Evolutionary conservation across 176 grass and related monocot genomes (phyloP), one percentile per base, ranked within the genome.

Genomic region (Bothriochloa decipiens): DNA sequence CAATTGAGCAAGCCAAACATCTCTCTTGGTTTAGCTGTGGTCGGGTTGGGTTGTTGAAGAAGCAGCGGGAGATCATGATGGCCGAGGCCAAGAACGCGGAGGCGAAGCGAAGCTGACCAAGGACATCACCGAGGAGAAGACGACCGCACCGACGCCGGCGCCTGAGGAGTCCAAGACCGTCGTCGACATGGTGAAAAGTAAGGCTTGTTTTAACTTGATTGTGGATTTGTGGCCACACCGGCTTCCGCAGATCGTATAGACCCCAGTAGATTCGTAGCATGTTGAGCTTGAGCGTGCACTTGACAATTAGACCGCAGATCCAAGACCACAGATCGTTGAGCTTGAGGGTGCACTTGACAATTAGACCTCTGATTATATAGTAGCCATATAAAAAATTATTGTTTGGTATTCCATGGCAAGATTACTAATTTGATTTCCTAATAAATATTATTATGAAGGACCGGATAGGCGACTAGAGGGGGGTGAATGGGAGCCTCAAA

Each of bases 61-160:
- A 52, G n/a, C 50, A 20, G 50, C 2, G 17, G 67, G 57, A 61
- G 20, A 25, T 23, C 22, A 50, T 74, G 49, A 88, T 88, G 91
- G 82, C 81, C 1, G 88, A 80, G 37, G 70, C 80, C 3, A 86
- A 75, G 77, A 84, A 87, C 80, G 60, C 41, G 37, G 87, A 65
- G 58, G 66, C 41, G 57, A 57, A 22, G 50, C 82, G 16, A 74
- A 75, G 43, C 65, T 67, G 13, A 45, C 87, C 9, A 82, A 91
- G 84, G 92, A 87, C 81, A 52, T 82, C 43, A 77, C 67, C 18
- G 89, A 89, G 74, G 86, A 91, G 70, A 91, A 87, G 76, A 69
- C 35, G 5, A 50, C 57, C n/a, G n/a, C n/a, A n/a, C n/a, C n/a
- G 4, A 71, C 60, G 26, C 84, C 77, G 16, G 65, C 55, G n/a